Conservation (phyloP, 2,329 filamentous ascomycete genomes). For the Elsinoe arachidis region DNA sequence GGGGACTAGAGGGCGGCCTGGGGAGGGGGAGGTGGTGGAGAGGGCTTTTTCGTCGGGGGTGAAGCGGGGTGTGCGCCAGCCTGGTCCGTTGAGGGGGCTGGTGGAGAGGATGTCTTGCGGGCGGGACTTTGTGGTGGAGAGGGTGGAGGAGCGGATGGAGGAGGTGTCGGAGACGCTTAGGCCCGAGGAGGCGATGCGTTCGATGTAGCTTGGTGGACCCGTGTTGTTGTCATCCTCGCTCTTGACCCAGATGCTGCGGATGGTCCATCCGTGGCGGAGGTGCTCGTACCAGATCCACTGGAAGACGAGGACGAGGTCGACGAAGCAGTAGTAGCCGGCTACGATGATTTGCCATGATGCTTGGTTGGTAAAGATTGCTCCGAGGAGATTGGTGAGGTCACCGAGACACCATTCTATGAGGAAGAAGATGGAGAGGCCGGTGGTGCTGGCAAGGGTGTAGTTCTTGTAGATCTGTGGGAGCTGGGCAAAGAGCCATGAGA, state of each 20-base stretch:
- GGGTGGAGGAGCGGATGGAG: conserved; percentile 1
- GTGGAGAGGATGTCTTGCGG: conserved; percentile 15
- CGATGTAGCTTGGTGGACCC: conserved; percentile 26
- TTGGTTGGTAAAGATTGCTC: conserved; percentile 55
- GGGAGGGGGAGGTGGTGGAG: not conserved
- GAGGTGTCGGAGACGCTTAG: conserved; percentile 13
- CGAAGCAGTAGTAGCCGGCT: conserved; percentile 57
- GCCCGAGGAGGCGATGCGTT: conserved; percentile 22
- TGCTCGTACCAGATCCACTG: conserved; percentile 61
- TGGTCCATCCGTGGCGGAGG: conserved; percentile 41
- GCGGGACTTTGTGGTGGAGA: conserved; percentile 8
- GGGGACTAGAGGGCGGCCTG: conserved; percentile 1
- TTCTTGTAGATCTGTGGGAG: conserved; percentile 64
- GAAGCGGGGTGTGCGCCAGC: conserved; percentile 19
- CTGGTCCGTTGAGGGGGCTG: not conserved
- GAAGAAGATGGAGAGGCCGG: conserved; percentile 57
- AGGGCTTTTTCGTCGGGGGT: conserved; percentile 22
- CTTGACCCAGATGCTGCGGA: conserved; percentile 29
- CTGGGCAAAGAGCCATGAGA: conserved; percentile 62
- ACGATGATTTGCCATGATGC: conserved; percentile 59
- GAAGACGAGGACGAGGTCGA: conserved; percentile 52
- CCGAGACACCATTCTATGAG: conserved; percentile 58
- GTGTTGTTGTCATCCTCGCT: conserved; percentile 16
- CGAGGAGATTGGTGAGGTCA: conserved; percentile 54
- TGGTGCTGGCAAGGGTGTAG: conserved; percentile 53